phyloP scores from a whole-genome alignment of 2,329 filamentous ascomycete genomes.

The Exophiala oligosperma region DNA sequence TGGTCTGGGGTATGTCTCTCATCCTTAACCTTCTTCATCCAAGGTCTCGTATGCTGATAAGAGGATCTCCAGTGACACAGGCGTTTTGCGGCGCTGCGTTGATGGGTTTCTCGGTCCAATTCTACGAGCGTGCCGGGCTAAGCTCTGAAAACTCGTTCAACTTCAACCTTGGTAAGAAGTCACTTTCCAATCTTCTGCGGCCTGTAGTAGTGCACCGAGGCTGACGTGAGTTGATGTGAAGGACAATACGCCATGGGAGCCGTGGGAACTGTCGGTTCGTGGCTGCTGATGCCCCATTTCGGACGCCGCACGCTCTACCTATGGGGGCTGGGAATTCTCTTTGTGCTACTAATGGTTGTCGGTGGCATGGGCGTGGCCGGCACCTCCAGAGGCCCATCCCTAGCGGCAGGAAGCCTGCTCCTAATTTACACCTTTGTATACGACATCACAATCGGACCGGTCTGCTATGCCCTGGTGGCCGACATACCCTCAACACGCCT shows the following conservation, averaged over 20 bases:
- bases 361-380: slow-evolving; percentile 24
- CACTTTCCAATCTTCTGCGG: too few relatives aligned
- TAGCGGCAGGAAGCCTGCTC: slow-evolving; percentile 44
- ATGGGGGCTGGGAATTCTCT: slow-evolving; percentile 32
- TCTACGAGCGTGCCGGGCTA: slow-evolving; percentile 40
- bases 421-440: slow-evolving; percentile 57
- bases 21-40: too few relatives aligned
- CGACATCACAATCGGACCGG: slow-evolving; percentile 54
- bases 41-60: too few relatives aligned
- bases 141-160: slow-evolving; percentile 34
- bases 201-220: too few relatives aligned
- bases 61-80: slow-evolving; percentile 21
- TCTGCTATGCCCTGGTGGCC: slow-evolving; percentile 54
- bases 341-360: slow-evolving; percentile 32
- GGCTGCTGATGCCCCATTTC: slow-evolving; percentile 41
- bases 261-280: slow-evolving; percentile 52
- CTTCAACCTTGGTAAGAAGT: slow-evolving; percentile 36
- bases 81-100: slow-evolving; percentile 34
- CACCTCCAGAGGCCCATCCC: slow-evolving; percentile 26
- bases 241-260: slow-evolving; percentile 64
- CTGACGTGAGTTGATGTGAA: too few relatives aligned
- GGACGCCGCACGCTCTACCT: slow-evolving; percentile 44
- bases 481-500: slow-evolving; percentile 56
- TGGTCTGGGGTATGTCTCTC: too few relatives aligned
- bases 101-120: slow-evolving; percentile 35